A percentile compares a stretch with the other conserved stretches of the same genome.
These are phyloP conservation scores for Ophiostoma perfectum DNA, from an alignment of 2,329 filamentous ascomycete species.

Conservation along the genomic window DNA sequence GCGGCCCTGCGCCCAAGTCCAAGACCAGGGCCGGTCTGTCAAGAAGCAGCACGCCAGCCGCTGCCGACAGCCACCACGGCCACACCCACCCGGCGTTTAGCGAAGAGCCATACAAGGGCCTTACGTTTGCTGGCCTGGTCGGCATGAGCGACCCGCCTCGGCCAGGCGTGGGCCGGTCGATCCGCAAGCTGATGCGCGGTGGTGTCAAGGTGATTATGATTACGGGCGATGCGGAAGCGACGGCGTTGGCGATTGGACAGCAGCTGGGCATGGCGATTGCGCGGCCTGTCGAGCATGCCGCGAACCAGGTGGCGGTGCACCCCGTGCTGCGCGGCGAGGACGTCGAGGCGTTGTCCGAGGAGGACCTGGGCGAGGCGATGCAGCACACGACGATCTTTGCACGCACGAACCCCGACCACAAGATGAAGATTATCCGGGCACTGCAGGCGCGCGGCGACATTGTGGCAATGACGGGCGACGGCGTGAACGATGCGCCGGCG, in stretches of 20 bases:
- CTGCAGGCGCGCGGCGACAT: conserved; percentile 91
- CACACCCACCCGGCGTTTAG: conserved; percentile 41
- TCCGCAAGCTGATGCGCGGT: conserved; percentile 82
- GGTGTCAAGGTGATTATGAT: conserved; percentile 99
- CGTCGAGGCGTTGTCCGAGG: conserved; percentile 84
- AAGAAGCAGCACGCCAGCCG: conserved; percentile 39
- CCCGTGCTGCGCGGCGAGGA: conserved; percentile 83
- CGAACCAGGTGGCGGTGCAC: conserved; percentile 55
- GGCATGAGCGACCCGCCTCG: conserved; percentile 97
- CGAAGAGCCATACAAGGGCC: conserved; percentile 72
- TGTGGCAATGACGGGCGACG: conserved; percentile 97
- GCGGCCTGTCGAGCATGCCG: conserved; percentile 45
- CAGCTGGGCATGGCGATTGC: conserved; percentile 90
- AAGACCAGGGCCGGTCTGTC: conserved; percentile 37
- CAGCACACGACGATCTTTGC: conserved; percentile 90
- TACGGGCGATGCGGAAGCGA: conserved; percentile 92
- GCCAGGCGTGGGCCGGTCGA: conserved; percentile 82
- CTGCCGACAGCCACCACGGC: conserved; percentile 35
- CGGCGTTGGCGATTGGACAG: conserved; percentile 85
- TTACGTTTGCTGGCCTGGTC: conserved; percentile 86
- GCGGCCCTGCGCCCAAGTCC: conserved; percentile 52
- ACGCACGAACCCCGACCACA: conserved; percentile 93
- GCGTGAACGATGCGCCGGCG: conserved; percentile 94
- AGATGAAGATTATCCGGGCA: conserved; percentile 91
- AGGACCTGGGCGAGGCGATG: conserved; percentile 78